Evolutionary conservation across 2,329 filamentous ascomycete species (phyloP), one percentile per base, ranked within the genome.

Genomic region (Paramyrothecium sp.): DNA sequence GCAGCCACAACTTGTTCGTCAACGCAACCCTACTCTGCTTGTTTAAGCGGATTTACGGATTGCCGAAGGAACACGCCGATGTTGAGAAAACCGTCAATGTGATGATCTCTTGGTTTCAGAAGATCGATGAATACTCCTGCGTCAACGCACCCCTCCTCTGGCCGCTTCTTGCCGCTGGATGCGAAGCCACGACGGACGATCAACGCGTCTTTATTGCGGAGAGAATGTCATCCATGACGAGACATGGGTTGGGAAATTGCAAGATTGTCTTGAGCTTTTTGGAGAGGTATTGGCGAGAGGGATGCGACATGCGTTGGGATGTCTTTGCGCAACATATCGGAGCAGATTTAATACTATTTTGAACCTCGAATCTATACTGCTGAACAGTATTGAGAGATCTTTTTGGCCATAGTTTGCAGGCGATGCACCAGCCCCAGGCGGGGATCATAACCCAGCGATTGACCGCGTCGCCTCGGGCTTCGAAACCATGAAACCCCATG

Each of bases 271-370:
- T 58, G 2, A 38, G 50, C 19, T 60, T 60, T 8, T 53, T 60
- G 56, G 53, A 17, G n/a, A 21, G 58, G 44, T 59, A 60, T 10
- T 60, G 56, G 56, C 48, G 47, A n/a, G 46, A 50, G 8, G 56
- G 58, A 0, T 56, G 53, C 0, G 44, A 51, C 1, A 53, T 53
- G 33, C 33, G 56, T 23, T 60, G 58, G 58, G 58, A 60, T 13
- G 8, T 56, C 2, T 58, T 60, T n/a, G 53, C 58, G 5, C 55
- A 53, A 22, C 46, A 60, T 22, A 50, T 34, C n/a, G 53, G 49
- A 34, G 55, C 41, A n/a, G 58, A 58, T 3, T 33, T 60, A 8
- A 53, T 59, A 1, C 11, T 59, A 11, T 58, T 55, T 19, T 59
- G 51, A 58, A 50, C 51, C 2, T 3, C 5, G 13, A 17, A 44